These are phyloP conservation scores for Aspergillus leporis DNA, from an alignment of 495 filamentous ascomycete species.

Conservation along the genomic window DNA sequence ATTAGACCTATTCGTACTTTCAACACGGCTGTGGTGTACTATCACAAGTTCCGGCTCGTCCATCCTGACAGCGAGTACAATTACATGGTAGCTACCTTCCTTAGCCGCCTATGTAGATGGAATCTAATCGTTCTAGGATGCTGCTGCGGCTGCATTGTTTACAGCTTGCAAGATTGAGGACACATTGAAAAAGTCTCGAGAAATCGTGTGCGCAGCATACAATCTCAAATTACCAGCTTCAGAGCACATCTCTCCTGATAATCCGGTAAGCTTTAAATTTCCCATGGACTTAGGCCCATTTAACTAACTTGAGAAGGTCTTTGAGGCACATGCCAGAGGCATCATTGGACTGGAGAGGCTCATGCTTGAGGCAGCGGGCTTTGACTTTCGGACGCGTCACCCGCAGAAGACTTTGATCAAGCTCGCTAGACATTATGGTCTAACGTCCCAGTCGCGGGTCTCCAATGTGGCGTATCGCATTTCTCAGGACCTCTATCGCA, in stretches of 20 bases:
- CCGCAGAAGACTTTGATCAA: conserved; percentile 83
- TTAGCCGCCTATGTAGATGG: conserved; percentile 15
- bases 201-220: conserved; percentile 87
- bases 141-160: conserved; percentile 83
- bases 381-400: conserved; percentile 91
- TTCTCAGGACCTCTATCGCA: conserved; percentile 86
- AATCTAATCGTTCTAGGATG: conserved; percentile 55
- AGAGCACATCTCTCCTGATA: conserved; percentile 79
- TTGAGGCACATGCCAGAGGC: conserved; percentile 71
- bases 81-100: conserved; percentile 40
- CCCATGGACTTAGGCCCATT: conserved; percentile 7
- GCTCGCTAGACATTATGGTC: conserved; percentile 55
- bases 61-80: conserved; percentile 74
- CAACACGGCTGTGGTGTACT: conserved; percentile 80
- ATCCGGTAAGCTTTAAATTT: conserved; percentile 56
- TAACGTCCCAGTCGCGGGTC: conserved; percentile 54
- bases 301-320: conserved; percentile 53
- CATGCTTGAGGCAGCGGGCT: conserved; percentile 90
- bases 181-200: conserved; percentile 92
- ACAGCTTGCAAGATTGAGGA: conserved; percentile 97
- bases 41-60: conserved; percentile 82
- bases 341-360: conserved; percentile 88
- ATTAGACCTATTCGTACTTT: conserved; percentile 78
- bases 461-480: conserved; percentile 72
- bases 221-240: conserved; percentile 72